These are phyloP conservation scores for Eutrema japonicum DNA, from an alignment of 345 rosid species.

Conservation along the genomic window DNA sequence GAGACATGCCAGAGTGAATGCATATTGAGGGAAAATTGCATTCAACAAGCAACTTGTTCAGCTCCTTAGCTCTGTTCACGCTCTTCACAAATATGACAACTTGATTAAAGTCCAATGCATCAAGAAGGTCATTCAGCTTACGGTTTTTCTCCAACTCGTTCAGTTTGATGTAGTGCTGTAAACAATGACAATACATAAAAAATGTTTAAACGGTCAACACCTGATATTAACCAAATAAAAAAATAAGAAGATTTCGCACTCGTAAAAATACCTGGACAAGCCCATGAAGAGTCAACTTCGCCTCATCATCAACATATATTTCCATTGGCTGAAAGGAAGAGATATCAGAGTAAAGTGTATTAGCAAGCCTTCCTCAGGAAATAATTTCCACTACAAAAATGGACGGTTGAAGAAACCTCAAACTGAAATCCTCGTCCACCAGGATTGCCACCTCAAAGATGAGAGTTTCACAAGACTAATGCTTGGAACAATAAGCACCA, in stretches of 20 bases:
- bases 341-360: slow-evolving; percentile 75
- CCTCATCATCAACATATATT: slow-evolving; percentile 97
- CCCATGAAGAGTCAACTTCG: slow-evolving; percentile 98
- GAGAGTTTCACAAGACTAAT: slow-evolving; percentile 33
- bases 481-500: slow-evolving; percentile 24
- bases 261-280: slow-evolving; percentile 84
- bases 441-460: slow-evolving; percentile 50
- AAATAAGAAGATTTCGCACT: neutral
- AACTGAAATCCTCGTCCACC: slow-evolving; percentile 59
- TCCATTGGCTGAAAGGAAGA: slow-evolving; percentile 99
- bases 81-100: slow-evolving; percentile 98
- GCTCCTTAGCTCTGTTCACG: slow-evolving; percentile 91
- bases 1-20: slow-evolving; percentile 99
- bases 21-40: slow-evolving; percentile 98
- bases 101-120: slow-evolving; percentile 98
- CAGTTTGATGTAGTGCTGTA: slow-evolving; percentile 97
- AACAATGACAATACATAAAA: neutral
- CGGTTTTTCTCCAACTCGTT: slow-evolving; percentile 94
- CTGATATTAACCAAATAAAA: neutral
- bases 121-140: slow-evolving; percentile 95
- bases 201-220: neutral
- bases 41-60: slow-evolving; percentile 90
- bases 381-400: slow-evolving; percentile 68
- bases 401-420: slow-evolving; percentile 59
- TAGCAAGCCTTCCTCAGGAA: slow-evolving; percentile 69